Conservation (phyloP, 306 rosid species). For the Corylus americana region DNA sequence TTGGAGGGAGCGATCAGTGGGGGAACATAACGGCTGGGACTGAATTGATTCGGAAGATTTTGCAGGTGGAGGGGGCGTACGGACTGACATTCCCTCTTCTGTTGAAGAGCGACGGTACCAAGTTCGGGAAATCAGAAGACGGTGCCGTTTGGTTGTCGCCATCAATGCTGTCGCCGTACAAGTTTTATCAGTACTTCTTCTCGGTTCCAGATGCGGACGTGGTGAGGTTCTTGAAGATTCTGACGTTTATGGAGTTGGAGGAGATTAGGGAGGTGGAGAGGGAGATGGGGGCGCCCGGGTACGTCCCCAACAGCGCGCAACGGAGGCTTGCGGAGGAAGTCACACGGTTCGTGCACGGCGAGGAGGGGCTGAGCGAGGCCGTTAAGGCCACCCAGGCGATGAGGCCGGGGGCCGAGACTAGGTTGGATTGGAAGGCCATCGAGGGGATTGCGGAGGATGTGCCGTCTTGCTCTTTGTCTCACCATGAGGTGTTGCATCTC, state of each 20-base stretch:
- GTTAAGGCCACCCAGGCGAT: slow-evolving; percentile 83
- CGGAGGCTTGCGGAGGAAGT: slow-evolving; percentile 89
- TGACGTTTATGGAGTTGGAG: slow-evolving; percentile 72
- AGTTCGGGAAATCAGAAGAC: slow-evolving; percentile 92
- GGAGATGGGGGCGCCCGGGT: slow-evolving; percentile 59
- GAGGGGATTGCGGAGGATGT: slow-evolving; percentile 88
- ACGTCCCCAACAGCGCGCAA: slow-evolving; percentile 73
- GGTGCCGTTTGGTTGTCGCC: slow-evolving; percentile 91
- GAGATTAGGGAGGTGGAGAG: slow-evolving; percentile 64
- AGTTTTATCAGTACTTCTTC: slow-evolving; percentile 89
- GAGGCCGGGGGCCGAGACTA: slow-evolving; percentile 87
- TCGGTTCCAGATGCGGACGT: slow-evolving; percentile 83
- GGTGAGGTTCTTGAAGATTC: slow-evolving; percentile 69
- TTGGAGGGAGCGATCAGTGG: slow-evolving; percentile 99
- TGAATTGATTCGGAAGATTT: slow-evolving; percentile 75
- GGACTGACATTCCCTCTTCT: slow-evolving; percentile 92
- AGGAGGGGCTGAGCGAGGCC: slow-evolving; percentile 82
- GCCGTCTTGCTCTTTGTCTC: slow-evolving; percentile 73
- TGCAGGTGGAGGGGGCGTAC: slow-evolving; percentile 66
- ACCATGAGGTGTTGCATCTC: slow-evolving; percentile 61
- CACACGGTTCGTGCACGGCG: slow-evolving; percentile 81
- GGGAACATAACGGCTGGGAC: slow-evolving; percentile 97
- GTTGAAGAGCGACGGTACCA: slow-evolving; percentile 85
- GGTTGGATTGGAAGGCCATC: slow-evolving; percentile 81
- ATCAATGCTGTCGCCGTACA: slow-evolving; percentile 65